Evolutionary conservation across 1,284 basidiomycete genomes (phyloP).

Genomic region (Termitomyces sp.): DNA sequence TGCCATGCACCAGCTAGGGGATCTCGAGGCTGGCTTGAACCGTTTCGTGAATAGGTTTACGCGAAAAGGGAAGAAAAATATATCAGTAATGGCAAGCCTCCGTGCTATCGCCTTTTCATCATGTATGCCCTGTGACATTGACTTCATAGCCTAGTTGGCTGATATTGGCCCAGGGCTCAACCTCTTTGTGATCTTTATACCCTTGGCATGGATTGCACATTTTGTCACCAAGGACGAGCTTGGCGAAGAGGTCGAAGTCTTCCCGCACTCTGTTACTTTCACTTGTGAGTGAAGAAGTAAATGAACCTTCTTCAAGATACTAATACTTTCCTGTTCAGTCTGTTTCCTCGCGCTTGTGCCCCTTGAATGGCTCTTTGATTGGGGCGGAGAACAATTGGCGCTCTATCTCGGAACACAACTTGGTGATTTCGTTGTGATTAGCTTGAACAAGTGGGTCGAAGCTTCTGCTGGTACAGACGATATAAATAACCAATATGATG

Average conservation of each 20-base stretch:
- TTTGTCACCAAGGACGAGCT: constrained; percentile 25
- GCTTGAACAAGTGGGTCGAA: constrained; percentile 52
- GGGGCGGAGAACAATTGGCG: constrained; percentile 57
- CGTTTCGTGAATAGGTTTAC: constrained; percentile 13
- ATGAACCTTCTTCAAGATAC: background rate
- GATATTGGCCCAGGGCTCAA: constrained; percentile 43
- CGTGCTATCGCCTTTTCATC: constrained; percentile 45
- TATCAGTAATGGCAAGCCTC: constrained; percentile 43
- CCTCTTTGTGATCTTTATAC: constrained; percentile 55
- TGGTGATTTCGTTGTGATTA: constrained; percentile 53
- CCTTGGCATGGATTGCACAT: constrained; percentile 59
- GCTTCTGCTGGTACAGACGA: background rate
- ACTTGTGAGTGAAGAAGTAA: constrained; percentile 27
- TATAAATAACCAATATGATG: background rate
- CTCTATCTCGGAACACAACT: constrained; percentile 52
- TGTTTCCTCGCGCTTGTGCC: constrained; percentile 54
- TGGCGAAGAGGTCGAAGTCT: constrained; percentile 8
- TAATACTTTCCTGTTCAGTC: constrained; percentile 30
- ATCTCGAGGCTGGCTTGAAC: constrained; percentile 13
- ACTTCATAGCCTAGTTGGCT: constrained; percentile 1
- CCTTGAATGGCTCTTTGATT: constrained; percentile 53
- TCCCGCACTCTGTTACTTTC: constrained; percentile 29
- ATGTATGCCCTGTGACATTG: constrained; percentile 30
- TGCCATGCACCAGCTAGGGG: constrained; percentile 3
- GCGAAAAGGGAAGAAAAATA: constrained; percentile 37